Base-by-base conservation (phyloP, 2,329 filamentous ascomycete genomes). In the Cladorrhinum sp. region DNA sequence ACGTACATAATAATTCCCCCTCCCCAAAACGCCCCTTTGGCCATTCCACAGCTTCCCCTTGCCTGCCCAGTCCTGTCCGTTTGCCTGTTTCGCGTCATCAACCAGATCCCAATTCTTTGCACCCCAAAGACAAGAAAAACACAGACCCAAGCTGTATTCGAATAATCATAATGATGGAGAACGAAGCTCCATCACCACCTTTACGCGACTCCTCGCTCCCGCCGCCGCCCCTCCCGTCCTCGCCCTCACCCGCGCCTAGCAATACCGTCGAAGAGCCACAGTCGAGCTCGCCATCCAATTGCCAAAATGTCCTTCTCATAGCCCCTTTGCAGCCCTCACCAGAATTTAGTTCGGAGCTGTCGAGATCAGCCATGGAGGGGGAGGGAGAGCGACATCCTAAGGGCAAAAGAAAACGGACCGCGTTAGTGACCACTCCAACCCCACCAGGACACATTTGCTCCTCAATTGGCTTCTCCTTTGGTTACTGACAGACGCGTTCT, bases 341-440 rank as follows among this genome's bases (percentile, higher is more conserved):
- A 6, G 38, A 45, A 7, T 29, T 59, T 7, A 52, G 27, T 1
- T 41, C 18, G 18, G 58, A 62, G n/a, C 23, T 59, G 10, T 32
- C 49, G 12, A 29, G 45, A 22, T 55, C 48, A 18, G 41, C 29
- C 24, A 45, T 22, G 16, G n/a, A 45, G 41, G 58, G 49, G 22
- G 59, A 62, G 3, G 36, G 45, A 18, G 74, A 77, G 61, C 75
- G 77, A 48, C 83, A 85, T 65, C 82, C 83, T 64, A 85, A 84
- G 74, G 81, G 79, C 65, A 85, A 84, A 77, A 78, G 85, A 75
- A 87, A 87, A 74, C 76, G 85, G 65, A 87, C 85, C 61, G 82
- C 82, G 85, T 87, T 81, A 69, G 81, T 79, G 67, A 51, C 58
- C 57, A 24, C n/a, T n/a, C 32, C n/a, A 13, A 38, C 29, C 12